Base-by-base conservation (phyloP, 129 eudicot genomes). In the Sambucus nigra region DNA sequence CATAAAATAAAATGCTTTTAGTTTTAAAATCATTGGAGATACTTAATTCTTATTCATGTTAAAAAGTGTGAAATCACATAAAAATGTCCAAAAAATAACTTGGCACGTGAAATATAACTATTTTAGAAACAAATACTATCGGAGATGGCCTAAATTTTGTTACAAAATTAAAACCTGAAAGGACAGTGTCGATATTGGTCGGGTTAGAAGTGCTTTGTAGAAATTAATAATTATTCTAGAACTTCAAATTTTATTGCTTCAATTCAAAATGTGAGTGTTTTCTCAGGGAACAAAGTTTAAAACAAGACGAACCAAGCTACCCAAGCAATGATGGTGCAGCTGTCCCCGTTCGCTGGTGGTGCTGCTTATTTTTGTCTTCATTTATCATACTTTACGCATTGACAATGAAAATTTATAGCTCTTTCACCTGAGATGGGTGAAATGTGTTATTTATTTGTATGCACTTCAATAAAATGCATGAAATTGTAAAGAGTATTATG, bases 361-460 rank as follows among this genome's bases (percentile, higher is more conserved):
- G 63, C 27, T 66, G 69, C 21, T 12, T 72, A 11, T 73, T 76
- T 46, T 14, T 77, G 23, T 61, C 76, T 25, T 64, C 67, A 45
- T 64, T 69, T 2, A 61, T 72, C 25, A 8, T 69, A 25, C 15
- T 72, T 27, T 77, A 77, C 48, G 51, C 67, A 35, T 12, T 55
- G 29, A 10, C 73, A 40, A 35, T 12, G 42, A 77, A 77, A 67
- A 12, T 60, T 17, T 69, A 74, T 60, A 55, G 70, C 59, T 16
- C 41, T 15, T 32, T 53, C 46, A 14, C 53, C 20, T 28, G 53
- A 25, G 11, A 10, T 12, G 15, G 8, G 31, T 25, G 21, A 51
- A 25, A 26, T 7, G 23, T 26, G 19, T 25, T 6, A 25, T 28
- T 16, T 5, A 1, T 5, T 5, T 51, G 20, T 51, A 26, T 42